phyloP scores from a whole-genome alignment of 495 filamentous ascomycete species.

The Pseudomonodictys pantanalensis region DNA sequence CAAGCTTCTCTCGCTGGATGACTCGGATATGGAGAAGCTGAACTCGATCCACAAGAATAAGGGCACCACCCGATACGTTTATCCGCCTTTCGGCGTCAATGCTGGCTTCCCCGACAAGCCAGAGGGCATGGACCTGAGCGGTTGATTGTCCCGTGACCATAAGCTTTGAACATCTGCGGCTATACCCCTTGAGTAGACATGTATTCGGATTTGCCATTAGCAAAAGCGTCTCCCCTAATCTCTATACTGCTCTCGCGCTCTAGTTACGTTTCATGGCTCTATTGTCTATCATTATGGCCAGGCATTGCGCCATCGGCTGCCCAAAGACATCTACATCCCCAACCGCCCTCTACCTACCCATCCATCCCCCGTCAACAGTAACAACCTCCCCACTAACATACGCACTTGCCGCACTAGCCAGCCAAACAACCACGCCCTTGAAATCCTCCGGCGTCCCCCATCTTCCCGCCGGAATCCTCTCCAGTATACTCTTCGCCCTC shows the following conservation, averaged over 20 bases:
- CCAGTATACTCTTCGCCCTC: conserved; percentile 69
- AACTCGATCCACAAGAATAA: conserved; percentile 58
- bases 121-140: conserved; percentile 33
- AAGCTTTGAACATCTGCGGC: neutral
- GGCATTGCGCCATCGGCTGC: neutral
- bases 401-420: conserved; percentile 69
- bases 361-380: conserved; percentile 90
- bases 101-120: conserved; percentile 76
- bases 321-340: neutral
- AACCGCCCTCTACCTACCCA: conserved; percentile 62
- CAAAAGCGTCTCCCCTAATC: too few species aligned
- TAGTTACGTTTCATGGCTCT: too few species aligned
- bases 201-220: too few species aligned
- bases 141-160: neutral
- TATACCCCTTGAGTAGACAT: too few species aligned
- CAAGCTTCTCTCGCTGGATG: conserved; percentile 65
- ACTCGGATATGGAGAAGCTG: conserved; percentile 62
- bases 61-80: conserved; percentile 68
- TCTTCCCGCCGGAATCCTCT: conserved; percentile 77
- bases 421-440: conserved; percentile 75
- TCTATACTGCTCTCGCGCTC: too few species aligned
- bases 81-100: conserved; percentile 72
- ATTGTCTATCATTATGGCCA: too few species aligned
- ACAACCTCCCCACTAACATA: conserved; percentile 82
- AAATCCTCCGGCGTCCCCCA: conserved; percentile 91